phyloP scores from a whole-genome alignment of 202 grass and related monocot species.

The Setaria italica region DNA sequence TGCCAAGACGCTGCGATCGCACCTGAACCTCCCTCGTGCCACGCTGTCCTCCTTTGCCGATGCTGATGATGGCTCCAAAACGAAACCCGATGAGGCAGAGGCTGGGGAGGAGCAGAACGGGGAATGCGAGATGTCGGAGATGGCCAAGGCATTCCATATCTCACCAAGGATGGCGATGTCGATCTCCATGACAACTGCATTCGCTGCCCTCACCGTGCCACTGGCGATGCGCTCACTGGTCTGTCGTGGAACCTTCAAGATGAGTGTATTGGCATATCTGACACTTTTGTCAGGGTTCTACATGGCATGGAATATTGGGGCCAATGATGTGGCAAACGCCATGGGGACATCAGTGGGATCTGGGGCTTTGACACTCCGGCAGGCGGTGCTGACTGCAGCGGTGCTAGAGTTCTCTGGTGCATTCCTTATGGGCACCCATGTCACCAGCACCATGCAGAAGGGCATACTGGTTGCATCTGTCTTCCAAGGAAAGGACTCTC shows the following conservation, averaged over 20 bases:
- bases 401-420: conserved; percentile 95
- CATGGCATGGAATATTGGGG: conserved; percentile 99
- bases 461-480: conserved; percentile 86
- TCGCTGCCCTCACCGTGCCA: conserved; percentile 74
- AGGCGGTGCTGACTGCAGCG: conserved; percentile 83
- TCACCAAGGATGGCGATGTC: conserved; percentile 72
- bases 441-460: conserved; percentile 98
- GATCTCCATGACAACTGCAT: conserved; percentile 68
- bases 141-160: conserved; percentile 91
- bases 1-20: conserved; percentile 38
- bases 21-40: conserved; percentile 39
- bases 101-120: conserved; percentile 28
- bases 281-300: conserved; percentile 88
- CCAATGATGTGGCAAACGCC: conserved; percentile 97
- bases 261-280: conserved; percentile 68
- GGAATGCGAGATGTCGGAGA: conserved; percentile 55
- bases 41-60: conserved; percentile 71
- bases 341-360: conserved; percentile 99
- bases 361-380: conserved; percentile 87
- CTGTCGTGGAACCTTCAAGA: conserved; percentile 59
- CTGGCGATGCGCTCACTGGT: conserved; percentile 71
- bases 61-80: conserved; percentile 53
- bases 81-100: conserved; percentile 15
- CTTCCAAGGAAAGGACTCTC: conserved; percentile 84
- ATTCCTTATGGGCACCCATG: conserved; percentile 97